Evolutionary conservation across 2,329 filamentous ascomycete genomes (phyloP).

Genomic region (Pseudogymnoascus sp.): DNA sequence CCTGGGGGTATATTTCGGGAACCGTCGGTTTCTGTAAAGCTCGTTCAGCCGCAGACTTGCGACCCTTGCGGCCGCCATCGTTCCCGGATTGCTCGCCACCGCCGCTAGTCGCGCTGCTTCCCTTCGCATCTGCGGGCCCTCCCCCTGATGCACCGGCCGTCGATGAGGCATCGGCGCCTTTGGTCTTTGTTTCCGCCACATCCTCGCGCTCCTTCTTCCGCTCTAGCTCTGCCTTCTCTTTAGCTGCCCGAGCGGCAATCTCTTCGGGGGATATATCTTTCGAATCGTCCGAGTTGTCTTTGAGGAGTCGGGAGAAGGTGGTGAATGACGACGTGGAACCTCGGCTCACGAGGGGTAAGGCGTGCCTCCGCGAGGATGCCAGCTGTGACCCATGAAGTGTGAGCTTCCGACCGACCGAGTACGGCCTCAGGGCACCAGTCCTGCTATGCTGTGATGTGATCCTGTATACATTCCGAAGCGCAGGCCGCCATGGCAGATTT

Average conservation of each 20-base stretch:
- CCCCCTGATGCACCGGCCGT: slow-evolving; percentile 23
- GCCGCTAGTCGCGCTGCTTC: slow-evolving; percentile 22
- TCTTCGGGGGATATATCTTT: slow-evolving; percentile 31
- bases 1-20: slow-evolving; percentile 93
- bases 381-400: slow-evolving; percentile 9
- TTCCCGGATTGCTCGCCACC: slow-evolving; percentile 24
- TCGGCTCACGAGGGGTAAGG: slow-evolving; percentile 16
- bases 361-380: slow-evolving; percentile 13
- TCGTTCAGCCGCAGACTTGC: slow-evolving; percentile 60
- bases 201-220: slow-evolving; percentile 37
- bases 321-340: slow-evolving; percentile 41
- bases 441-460: slow-evolving; percentile 17
- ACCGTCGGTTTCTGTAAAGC: slow-evolving; percentile 81
- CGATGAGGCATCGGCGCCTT: slow-evolving; percentile 19
- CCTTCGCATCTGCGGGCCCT: slow-evolving; percentile 22
- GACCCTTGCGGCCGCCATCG: slow-evolving; percentile 63
- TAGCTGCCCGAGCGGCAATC: slow-evolving; percentile 36
- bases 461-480: slow-evolving; percentile 31
- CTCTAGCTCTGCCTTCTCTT: slow-evolving; percentile 27
- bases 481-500: slow-evolving; percentile 58
- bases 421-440: slow-evolving; percentile 20
- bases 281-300: slow-evolving; percentile 33
- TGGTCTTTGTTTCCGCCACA: slow-evolving; percentile 33
- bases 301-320: slow-evolving; percentile 44
- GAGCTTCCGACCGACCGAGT: slow-evolving; percentile 18